Conservation (phyloP, 768 basidiomycete genomes). For the Kwoniella sp. region DNA sequence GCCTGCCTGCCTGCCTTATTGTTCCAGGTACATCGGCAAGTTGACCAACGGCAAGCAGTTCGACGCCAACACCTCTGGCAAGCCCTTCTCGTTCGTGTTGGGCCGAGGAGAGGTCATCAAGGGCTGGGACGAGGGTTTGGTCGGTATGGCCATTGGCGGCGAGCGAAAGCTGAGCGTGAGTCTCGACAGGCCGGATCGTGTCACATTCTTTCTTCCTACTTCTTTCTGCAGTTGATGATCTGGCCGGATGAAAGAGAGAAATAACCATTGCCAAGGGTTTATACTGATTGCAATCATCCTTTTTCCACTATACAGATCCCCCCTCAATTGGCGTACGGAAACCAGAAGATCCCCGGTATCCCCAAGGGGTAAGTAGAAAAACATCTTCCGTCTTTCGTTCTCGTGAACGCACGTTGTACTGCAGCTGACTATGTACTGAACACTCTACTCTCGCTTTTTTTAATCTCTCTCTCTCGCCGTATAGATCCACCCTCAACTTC, state of each 20-base stretch:
- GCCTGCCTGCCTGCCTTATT: neutral
- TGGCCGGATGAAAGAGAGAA: no score
- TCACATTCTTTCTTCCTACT: neutral
- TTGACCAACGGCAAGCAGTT: slow-evolving; percentile 81
- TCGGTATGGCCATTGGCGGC: slow-evolving; percentile 84
- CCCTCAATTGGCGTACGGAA: slow-evolving; percentile 62
- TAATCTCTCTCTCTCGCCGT: slow-evolving; percentile 12
- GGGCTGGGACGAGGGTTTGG: slow-evolving; percentile 85
- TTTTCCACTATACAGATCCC: slow-evolving; percentile 39
- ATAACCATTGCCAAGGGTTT: no score
- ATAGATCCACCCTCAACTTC: slow-evolving; percentile 78
- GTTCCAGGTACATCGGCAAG: slow-evolving; percentile 77
- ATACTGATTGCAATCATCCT: neutral
- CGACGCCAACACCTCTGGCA: slow-evolving; percentile 57
- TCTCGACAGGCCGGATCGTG: neutral
- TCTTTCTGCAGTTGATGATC: no score
- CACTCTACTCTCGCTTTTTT: neutral
- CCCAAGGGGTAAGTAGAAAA: slow-evolving; percentile 61
- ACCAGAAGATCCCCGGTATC: slow-evolving; percentile 64
- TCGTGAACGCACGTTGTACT: neutral
- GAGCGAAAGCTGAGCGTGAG: slow-evolving; percentile 70
- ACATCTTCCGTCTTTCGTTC: no score
- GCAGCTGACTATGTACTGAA: slow-evolving; percentile 7
- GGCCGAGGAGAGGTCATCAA: slow-evolving; percentile 85
- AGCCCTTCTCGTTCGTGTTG: slow-evolving; percentile 73